A percentile compares a stretch with the other conserved stretches of the same genome.
phyloP scores from a whole-genome alignment of 2,329 filamentous ascomycete genomes.

The Beauveria varroae region DNA sequence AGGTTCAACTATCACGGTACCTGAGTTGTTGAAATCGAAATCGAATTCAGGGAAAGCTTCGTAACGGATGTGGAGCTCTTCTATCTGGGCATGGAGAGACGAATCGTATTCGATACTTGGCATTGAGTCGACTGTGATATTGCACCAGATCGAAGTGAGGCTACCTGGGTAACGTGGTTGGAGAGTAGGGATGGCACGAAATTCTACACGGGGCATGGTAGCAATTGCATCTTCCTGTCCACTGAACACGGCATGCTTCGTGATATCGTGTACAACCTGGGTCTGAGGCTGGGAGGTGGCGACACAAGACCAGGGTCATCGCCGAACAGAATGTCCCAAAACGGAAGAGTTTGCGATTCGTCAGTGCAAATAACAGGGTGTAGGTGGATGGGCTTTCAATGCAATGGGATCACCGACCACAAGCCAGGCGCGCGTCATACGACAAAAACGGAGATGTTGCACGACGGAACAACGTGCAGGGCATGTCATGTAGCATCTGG shows the following conservation, averaged over 20 bases:
- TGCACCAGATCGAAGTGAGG: not conserved
- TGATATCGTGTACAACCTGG: not conserved
- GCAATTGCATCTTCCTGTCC: not conserved
- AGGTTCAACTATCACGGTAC: not conserved
- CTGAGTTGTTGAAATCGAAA: not conserved
- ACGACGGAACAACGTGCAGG: not conserved
- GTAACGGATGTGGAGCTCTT: too few species aligned
- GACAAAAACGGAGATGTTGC: not conserved
- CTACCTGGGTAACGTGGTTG: not conserved
- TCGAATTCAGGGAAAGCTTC: too few species aligned
- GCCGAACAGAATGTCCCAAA: constrained; percentile 5
- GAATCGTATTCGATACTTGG: not conserved
- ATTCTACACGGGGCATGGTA: not conserved
- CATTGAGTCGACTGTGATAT: not conserved
- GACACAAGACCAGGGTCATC: not conserved
- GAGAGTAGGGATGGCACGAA: not conserved
- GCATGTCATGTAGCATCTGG: constrained; percentile 1
- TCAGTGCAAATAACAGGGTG: not conserved
- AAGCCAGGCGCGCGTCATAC: not conserved
- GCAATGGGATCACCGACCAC: not conserved
- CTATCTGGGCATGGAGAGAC: too few species aligned
- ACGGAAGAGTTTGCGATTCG: constrained; percentile 9
- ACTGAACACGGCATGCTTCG: not conserved
- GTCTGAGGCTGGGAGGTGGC: not conserved
- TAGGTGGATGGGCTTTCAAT: not conserved